Evolutionary conservation across 306 rosid genomes (phyloP).

Genomic region (Luffa acutangula): DNA sequence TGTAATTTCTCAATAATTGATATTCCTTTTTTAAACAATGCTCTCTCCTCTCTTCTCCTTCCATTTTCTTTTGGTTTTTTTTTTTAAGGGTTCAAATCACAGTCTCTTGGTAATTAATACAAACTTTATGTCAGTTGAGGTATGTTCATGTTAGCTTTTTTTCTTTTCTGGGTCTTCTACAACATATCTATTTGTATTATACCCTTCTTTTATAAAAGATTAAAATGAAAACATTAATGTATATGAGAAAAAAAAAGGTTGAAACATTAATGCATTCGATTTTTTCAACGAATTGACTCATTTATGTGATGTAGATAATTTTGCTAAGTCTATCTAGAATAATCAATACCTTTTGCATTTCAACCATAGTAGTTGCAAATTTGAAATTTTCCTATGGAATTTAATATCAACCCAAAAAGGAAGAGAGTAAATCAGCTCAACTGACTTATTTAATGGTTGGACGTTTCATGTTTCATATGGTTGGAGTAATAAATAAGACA

Average conservation of each 20-base stretch:
- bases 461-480: background rate
- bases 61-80: too few relatives aligned
- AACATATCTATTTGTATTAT: background rate
- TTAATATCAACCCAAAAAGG: background rate
- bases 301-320: background rate
- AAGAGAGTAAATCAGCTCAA: background rate
- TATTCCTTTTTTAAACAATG: constrained; percentile 26
- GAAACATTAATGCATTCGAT: background rate
- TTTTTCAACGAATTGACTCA: background rate
- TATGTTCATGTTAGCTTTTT: too few relatives aligned
- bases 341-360: background rate
- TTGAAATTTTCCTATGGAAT: background rate
- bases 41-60: constrained; percentile 7
- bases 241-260: background rate
- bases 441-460: background rate
- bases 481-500: constrained; percentile 4
- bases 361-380: background rate
- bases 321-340: background rate
- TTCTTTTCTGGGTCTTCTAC: constrained; percentile 26
- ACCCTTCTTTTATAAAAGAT: background rate
- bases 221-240: background rate
- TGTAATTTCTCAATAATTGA: constrained; percentile 47
- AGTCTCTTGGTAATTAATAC: too few relatives aligned
- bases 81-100: too few relatives aligned
- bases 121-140: too few relatives aligned